phyloP scores from a whole-genome alignment of 495 filamentous ascomycete genomes.

The Cairneyella variabilis region DNA sequence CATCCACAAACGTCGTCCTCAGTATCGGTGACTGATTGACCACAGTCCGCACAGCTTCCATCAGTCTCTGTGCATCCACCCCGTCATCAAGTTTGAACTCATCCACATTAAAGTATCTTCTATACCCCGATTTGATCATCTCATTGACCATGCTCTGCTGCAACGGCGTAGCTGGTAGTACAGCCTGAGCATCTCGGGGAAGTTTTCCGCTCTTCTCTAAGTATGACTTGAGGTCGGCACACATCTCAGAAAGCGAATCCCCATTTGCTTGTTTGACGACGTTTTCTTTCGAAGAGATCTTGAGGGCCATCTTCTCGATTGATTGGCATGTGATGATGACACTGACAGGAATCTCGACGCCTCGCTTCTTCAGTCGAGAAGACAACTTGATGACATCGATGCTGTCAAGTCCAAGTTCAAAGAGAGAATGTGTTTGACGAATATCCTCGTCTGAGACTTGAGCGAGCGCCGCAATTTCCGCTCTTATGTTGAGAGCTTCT shows the following conservation, averaged over 20 bases:
- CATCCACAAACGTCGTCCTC: conserved; percentile 63
- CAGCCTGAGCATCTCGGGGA: conserved; percentile 39
- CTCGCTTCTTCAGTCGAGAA: conserved; percentile 54
- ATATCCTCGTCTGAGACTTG: conserved; percentile 46
- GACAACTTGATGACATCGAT: conserved; percentile 74
- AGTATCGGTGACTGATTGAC: conserved; percentile 62
- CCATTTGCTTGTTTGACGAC: background rate
- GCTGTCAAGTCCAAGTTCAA: conserved; percentile 81
- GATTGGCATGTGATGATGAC: conserved; percentile 65
- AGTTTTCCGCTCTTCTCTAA: conserved; percentile 32
- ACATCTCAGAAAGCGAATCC: conserved; percentile 30
- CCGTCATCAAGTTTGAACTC: conserved; percentile 48
- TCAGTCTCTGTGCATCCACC: conserved; percentile 49
- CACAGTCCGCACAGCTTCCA: conserved; percentile 55
- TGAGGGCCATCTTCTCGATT: conserved; percentile 46
- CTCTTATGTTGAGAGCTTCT: conserved; percentile 44
- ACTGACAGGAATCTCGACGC: conserved; percentile 59
- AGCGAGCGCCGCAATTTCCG: conserved; percentile 58
- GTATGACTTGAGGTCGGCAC: conserved; percentile 30
- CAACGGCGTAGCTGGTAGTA: conserved; percentile 65
- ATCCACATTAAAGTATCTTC: conserved; percentile 78
- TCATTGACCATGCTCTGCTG: conserved; percentile 81
- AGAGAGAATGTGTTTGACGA: conserved; percentile 71
- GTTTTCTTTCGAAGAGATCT: background rate
- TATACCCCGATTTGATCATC: conserved; percentile 62